Evolutionary conservation across 2,329 filamentous ascomycete genomes (phyloP).

Genomic region (Fusarium nematophilum): DNA sequence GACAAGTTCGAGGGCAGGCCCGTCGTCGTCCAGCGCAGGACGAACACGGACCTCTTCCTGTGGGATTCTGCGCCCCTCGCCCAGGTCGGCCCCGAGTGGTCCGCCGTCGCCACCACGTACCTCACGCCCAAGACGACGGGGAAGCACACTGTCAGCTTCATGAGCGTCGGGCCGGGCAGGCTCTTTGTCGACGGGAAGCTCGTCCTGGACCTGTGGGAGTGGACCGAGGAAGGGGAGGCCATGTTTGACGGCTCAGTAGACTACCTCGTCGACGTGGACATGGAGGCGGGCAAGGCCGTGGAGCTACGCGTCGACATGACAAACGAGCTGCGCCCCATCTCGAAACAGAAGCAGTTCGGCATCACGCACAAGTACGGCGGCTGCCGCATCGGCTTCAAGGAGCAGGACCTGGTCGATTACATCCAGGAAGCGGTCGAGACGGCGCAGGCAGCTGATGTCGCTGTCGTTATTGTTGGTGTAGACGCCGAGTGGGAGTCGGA

Average conservation of each 20-base stretch:
- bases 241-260: slow-evolving; percentile 78
- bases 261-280: slow-evolving; percentile 69
- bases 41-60: slow-evolving; percentile 74
- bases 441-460: slow-evolving; percentile 72
- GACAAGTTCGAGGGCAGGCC: slow-evolving; percentile 71
- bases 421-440: slow-evolving; percentile 72
- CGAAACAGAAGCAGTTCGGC: slow-evolving; percentile 67
- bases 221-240: slow-evolving; percentile 75
- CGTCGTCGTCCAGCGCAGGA: slow-evolving; percentile 67
- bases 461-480: slow-evolving; percentile 75
- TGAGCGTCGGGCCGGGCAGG: slow-evolving; percentile 73
- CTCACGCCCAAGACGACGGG: slow-evolving; percentile 69
- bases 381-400: slow-evolving; percentile 77
- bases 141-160: slow-evolving; percentile 74
- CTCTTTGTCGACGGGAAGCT: slow-evolving; percentile 70
- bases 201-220: slow-evolving; percentile 74
- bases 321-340: slow-evolving; percentile 70
- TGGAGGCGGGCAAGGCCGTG: slow-evolving; percentile 68
- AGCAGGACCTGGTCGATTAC: slow-evolving; percentile 70
- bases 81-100: slow-evolving; percentile 72
- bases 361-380: slow-evolving; percentile 76
- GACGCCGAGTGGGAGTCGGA: slow-evolving; percentile 83
- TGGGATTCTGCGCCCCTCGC: slow-evolving; percentile 75
- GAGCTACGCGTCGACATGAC: slow-evolving; percentile 65
- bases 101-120: slow-evolving; percentile 70